Conservation (phyloP, 257 asterid genomes). For the Solanum pimpinellifolium region DNA sequence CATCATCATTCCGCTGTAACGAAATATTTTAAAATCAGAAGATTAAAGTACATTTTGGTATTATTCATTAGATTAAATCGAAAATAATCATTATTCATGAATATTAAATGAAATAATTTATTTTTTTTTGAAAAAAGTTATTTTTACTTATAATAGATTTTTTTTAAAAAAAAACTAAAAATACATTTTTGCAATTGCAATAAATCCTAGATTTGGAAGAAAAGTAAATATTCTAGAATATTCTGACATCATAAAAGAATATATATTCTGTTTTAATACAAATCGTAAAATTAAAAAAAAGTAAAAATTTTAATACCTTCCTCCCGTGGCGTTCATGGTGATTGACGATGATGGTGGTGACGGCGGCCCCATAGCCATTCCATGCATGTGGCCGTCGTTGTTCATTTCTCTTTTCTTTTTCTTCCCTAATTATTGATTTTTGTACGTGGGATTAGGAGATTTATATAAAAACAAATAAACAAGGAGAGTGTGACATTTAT, state of each 20-base stretch:
- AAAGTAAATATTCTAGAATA: neutral
- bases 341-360: neutral
- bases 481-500: neutral
- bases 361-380: slow-evolving; percentile 23
- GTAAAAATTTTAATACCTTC: neutral
- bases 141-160: neutral
- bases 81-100: neutral
- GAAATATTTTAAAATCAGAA: neutral
- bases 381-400: neutral
- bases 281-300: neutral
- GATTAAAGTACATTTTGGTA: fast-evolving
- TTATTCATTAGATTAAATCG: neutral
- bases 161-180: neutral
- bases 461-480: neutral
- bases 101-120: neutral
- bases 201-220: neutral
- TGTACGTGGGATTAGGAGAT: neutral
- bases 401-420: neutral
- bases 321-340: neutral
- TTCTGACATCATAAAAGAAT: neutral
- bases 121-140: neutral
- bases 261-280: neutral
- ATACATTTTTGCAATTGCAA: neutral
- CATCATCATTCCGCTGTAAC: neutral
- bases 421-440: neutral